phyloP scores from a whole-genome alignment of 495 filamentous ascomycete genomes.

The Penicillium atrosanguineum region DNA sequence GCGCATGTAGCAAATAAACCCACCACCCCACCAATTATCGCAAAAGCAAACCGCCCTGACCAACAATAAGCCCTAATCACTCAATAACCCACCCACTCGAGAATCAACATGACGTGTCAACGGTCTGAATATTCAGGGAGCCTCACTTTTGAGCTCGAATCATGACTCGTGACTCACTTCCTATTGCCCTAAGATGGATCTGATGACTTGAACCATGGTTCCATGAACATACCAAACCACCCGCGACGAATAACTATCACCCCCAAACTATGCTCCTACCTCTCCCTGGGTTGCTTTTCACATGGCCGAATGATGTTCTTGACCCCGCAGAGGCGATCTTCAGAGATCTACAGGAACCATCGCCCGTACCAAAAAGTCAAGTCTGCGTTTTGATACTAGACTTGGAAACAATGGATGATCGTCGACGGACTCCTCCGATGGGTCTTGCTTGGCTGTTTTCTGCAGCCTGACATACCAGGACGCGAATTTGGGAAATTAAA shows the following conservation, averaged over 20 bases:
- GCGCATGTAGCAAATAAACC: not conserved
- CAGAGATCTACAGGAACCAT: conserved; percentile 14
- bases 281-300: not conserved
- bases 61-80: not conserved
- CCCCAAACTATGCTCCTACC: not conserved
- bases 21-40: not conserved
- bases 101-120: not conserved
- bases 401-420: not conserved
- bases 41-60: not conserved
- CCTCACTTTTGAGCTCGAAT: conserved; percentile 2
- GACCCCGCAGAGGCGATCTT: conserved; percentile 8
- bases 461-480: not conserved
- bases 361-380: conserved; percentile 1
- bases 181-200: not conserved
- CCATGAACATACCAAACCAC: not conserved
- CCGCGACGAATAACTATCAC: not conserved
- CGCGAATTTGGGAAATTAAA: not conserved
- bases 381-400: not conserved
- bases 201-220: conserved; percentile 2
- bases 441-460: not conserved
- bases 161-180: not conserved
- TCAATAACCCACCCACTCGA: not conserved
- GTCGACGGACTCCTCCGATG: not conserved
- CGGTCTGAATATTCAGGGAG: conserved; percentile 1
- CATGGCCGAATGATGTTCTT: not conserved